phyloP scores from a whole-genome alignment of 768 basidiomycete genomes.

The Lanmaoa pseudosensibilis region DNA sequence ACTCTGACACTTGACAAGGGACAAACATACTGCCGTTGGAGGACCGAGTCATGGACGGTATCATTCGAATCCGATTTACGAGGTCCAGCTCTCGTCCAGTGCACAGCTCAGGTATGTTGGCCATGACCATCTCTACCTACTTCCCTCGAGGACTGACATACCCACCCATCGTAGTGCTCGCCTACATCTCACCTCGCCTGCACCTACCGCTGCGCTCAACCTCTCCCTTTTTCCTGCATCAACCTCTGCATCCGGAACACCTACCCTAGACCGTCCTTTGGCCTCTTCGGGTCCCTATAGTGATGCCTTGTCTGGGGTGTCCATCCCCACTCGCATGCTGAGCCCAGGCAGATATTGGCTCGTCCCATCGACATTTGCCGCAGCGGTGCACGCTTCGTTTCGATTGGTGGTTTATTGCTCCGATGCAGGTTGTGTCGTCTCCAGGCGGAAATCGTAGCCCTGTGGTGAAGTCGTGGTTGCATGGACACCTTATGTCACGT shows the following conservation, averaged over 20 bases:
- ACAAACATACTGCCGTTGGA: conserved; percentile 57
- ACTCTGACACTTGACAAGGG: conserved; percentile 44
- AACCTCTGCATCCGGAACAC: neutral
- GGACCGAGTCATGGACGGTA: conserved; percentile 69
- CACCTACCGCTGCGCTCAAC: conserved; percentile 53
- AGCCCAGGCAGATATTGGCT: conserved; percentile 65
- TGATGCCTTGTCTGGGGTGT: conserved; percentile 72
- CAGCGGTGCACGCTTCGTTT: conserved; percentile 57
- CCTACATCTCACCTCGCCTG: conserved; percentile 53
- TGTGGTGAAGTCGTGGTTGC: neutral
- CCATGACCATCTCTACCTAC: conserved; percentile 26
- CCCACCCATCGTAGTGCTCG: conserved; percentile 51
- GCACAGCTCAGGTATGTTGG: conserved; percentile 58
- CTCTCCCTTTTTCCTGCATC: conserved; percentile 53
- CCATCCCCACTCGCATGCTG: conserved; percentile 51
- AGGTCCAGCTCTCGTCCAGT: conserved; percentile 51
- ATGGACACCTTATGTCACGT: neutral
- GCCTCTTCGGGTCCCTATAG: conserved; percentile 80
- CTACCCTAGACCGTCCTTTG: conserved; percentile 41
- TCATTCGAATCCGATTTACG: conserved; percentile 65
- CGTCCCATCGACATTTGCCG: conserved; percentile 72
- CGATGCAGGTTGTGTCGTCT: conserved; percentile 27
- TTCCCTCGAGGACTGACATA: neutral
- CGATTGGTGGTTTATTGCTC: conserved; percentile 62
- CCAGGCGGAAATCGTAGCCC: neutral